These are phyloP conservation scores for Colletotrichum neosansevieriae DNA, from an alignment of 2,329 filamentous ascomycete genomes.

Conservation along the genomic window DNA sequence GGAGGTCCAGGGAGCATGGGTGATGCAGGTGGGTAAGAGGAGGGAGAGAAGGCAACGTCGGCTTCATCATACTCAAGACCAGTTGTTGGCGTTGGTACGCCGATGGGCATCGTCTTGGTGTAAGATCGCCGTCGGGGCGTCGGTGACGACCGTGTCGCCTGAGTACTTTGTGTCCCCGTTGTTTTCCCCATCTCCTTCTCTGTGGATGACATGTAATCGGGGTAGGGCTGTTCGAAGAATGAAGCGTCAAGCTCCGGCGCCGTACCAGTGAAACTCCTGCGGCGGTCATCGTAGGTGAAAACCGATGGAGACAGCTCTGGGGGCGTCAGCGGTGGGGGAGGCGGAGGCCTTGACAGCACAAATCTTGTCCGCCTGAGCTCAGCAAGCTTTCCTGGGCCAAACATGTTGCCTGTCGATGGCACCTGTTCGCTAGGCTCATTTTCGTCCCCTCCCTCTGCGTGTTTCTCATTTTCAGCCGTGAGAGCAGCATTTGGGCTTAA, in stretches of 20 bases:
- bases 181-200: conserved; percentile 42
- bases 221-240: conserved; percentile 63
- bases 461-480: conserved; percentile 12
- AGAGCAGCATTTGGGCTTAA: conserved; percentile 26
- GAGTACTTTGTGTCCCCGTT: conserved; percentile 41
- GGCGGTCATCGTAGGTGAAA: conserved; percentile 58
- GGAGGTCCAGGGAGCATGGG: conserved; percentile 63
- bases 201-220: conserved; percentile 59
- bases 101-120: conserved; percentile 54
- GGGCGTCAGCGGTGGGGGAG: conserved; percentile 63
- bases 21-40: conserved; percentile 63
- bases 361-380: conserved; percentile 36
- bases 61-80: conserved; percentile 38
- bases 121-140: conserved; percentile 58
- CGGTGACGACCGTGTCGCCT: conserved; percentile 45
- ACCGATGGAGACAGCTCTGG: conserved; percentile 57
- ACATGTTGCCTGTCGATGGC: neutral
- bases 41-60: conserved; percentile 55
- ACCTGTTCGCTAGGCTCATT: neutral
- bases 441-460: neutral
- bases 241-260: conserved; percentile 51
- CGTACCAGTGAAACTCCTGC: conserved; percentile 49
- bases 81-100: conserved; percentile 44
- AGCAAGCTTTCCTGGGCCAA: neutral
- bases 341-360: conserved; percentile 54